These are phyloP conservation scores for Camelina sativa DNA, from an alignment of 345 rosid genomes.

Conservation along the genomic window DNA sequence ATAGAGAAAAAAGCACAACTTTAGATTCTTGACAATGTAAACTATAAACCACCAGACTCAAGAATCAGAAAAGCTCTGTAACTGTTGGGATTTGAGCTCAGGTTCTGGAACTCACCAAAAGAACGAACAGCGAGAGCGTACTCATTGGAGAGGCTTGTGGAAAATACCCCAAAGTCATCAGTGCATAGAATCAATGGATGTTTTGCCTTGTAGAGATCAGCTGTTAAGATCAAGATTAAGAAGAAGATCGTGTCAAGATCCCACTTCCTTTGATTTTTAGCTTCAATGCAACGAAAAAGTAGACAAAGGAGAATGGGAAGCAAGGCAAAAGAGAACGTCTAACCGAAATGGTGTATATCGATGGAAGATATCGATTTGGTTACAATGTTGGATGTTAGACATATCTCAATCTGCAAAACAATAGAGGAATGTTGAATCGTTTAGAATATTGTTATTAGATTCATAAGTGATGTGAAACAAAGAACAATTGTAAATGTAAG, in stretches of 20 bases:
- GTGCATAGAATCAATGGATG: constrained; percentile 89
- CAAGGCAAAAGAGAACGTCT: constrained; percentile 34
- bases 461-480: background rate
- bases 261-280: background rate
- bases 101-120: constrained; percentile 57
- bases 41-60: background rate
- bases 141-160: constrained; percentile 78
- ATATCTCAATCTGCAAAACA: constrained; percentile 88
- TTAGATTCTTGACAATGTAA: constrained; percentile 20
- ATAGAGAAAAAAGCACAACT: background rate
- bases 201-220: constrained; percentile 64
- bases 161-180: constrained; percentile 87
- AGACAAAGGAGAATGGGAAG: background rate
- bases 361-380: constrained; percentile 83
- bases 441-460: background rate
- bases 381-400: constrained; percentile 88
- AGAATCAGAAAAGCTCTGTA: constrained; percentile 20
- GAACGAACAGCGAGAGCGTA: constrained; percentile 72
- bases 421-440: background rate
- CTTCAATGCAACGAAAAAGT: background rate
- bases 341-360: constrained; percentile 90
- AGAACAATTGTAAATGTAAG: background rate
- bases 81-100: constrained; percentile 20
- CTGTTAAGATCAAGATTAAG: constrained; percentile 48
- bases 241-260: constrained; percentile 8